These are phyloP conservation scores for Penicillium coprophilum DNA, from an alignment of 495 filamentous ascomycete genomes.

Conservation along the genomic window DNA sequence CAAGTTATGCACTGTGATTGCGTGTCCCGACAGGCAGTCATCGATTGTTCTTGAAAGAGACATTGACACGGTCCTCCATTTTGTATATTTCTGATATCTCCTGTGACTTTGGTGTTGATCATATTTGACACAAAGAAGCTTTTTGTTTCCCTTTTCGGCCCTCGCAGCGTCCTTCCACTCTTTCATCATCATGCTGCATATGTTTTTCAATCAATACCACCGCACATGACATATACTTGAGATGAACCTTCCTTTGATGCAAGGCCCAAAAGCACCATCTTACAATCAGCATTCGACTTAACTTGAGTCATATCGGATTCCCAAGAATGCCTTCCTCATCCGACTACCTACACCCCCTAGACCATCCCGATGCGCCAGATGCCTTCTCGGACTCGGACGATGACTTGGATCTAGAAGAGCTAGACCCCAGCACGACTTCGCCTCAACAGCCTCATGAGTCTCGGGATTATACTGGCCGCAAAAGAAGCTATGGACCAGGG, in stretches of 20 bases:
- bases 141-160: constrained; percentile 8
- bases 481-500: constrained; percentile 52
- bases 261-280: constrained; percentile 8
- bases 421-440: constrained; percentile 56
- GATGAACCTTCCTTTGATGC: constrained; percentile 23
- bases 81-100: neutral
- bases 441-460: constrained; percentile 41
- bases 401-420: constrained; percentile 68
- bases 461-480: constrained; percentile 38
- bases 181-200: constrained; percentile 21
- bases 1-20: constrained; percentile 11
- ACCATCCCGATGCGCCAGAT: constrained; percentile 30
- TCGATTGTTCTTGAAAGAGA: constrained; percentile 1
- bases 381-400: constrained; percentile 50
- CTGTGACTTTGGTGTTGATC: neutral
- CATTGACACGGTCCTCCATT: neutral
- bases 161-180: constrained; percentile 4
- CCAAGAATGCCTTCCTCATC: constrained; percentile 40
- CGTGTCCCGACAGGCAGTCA: constrained; percentile 18
- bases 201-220: constrained; percentile 20
- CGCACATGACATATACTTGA: constrained; percentile 19
- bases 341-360: constrained; percentile 41
- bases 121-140: neutral
- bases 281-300: constrained; percentile 11
- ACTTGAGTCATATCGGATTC: constrained; percentile 2